Base-by-base conservation (phyloP, 2,329 filamentous ascomycete genomes). In the Pseudohalonectria lignicola region DNA sequence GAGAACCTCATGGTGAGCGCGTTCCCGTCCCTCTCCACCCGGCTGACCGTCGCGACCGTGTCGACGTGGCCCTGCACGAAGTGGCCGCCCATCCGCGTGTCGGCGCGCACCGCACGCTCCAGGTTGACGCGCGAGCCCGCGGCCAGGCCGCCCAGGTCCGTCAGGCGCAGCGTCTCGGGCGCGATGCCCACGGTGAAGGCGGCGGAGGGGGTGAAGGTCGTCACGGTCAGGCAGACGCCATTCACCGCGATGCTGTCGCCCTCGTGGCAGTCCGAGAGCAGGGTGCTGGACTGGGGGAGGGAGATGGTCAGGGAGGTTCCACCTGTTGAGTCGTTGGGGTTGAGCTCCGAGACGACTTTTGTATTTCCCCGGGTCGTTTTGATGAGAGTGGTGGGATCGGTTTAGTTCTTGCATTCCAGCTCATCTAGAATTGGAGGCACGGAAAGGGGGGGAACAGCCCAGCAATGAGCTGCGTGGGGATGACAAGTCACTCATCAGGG, bases 21-120 rank as follows among this genome's bases (percentile, higher is more conserved):
- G 62, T 96, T 94, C 41, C 90, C 87, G 60, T 98, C 92, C 3
- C 80, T 78, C 15, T 73, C 79, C 26, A 83, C 74, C 31, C 74
- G 73, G 29, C 80, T 55, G 43, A 98, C 83, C 31, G 72, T 74
- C 0, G 90, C 92, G 29, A 82, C 78, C 10, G 86, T 90, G 61
- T 98, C 93, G 43, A 98, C 90, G 60, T 98, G 92, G 30, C 92
- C 92, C 63, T 98, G 93, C 23, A 96, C 90, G 53, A 96, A 94
- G 64, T 98, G 92, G 1, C 92, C 92, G 34, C 93, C 92, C 86
- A 98, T 96, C 39, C 92, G 85, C 33, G 90, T 95, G 51, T 83
- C 76, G 4, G 87, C 86, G 15, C 83, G 82, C 39, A 98, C 88
- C 4, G 92, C 90, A 13, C 92, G 80, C 68, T 98, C 92, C 38